These are phyloP conservation scores for Lycium barbarum DNA, from an alignment of 257 asterid species.

Conservation along the genomic window DNA sequence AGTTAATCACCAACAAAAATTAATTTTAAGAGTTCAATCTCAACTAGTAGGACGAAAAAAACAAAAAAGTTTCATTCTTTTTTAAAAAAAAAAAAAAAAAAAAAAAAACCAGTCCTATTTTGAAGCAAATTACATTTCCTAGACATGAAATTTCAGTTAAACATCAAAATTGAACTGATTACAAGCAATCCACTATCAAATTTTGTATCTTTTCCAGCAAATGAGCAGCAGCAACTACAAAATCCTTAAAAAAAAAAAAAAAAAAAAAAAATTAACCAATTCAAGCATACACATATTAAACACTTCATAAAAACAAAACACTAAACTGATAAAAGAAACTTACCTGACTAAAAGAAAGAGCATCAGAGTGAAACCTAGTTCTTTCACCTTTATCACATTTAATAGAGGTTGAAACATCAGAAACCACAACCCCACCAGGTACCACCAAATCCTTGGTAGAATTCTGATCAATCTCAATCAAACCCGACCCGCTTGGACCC, in stretches of 20 bases:
- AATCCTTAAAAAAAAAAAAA: neutral
- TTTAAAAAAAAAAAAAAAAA: too few species aligned
- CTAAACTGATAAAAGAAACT: neutral
- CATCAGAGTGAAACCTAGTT: slow-evolving; percentile 89
- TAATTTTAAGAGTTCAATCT: neutral
- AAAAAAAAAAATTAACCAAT: neutral
- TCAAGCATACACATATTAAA: neutral
- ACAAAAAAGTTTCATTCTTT: neutral
- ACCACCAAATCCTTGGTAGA: slow-evolving; percentile 63
- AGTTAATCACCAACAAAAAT: neutral
- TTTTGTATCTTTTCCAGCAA: neutral
- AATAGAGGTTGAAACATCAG: slow-evolving; percentile 63
- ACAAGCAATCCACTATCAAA: neutral
- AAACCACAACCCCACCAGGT: slow-evolving; percentile 81
- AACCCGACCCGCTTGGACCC: slow-evolving; percentile 68
- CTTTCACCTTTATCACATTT: slow-evolving; percentile 99
- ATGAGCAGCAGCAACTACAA: neutral
- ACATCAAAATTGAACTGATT: slow-evolving; percentile 1
- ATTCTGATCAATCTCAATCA: slow-evolving; percentile 67
- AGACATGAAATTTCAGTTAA: neutral
- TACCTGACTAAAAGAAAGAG: slow-evolving; percentile 82
- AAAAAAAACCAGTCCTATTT: neutral
- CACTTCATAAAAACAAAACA: neutral
- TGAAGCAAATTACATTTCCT: neutral
- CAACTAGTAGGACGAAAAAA: neutral